Evolutionary conservation across 2,329 filamentous ascomycete species (phyloP), one percentile per base, ranked within the genome.

Genomic region (Ophiostoma sp.): DNA sequence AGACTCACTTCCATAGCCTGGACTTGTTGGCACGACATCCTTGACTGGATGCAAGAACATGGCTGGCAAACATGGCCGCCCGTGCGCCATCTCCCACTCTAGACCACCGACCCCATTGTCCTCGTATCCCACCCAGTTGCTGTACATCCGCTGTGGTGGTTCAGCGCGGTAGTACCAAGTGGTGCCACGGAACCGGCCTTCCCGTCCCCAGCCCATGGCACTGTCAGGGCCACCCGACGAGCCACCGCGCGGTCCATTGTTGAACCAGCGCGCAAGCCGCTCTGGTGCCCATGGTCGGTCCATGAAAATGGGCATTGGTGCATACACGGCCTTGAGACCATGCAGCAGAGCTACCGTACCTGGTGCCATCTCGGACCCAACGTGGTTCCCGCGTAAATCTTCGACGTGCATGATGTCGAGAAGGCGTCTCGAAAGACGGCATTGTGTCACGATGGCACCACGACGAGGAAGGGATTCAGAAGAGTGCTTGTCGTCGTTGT

Each of bases 281-380:
- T 83, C 80, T 1, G 86, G 84, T 39, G 83, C 82, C 92, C 92
- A 94, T 69, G 91, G 87, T 75, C 92, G 88, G 81, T 95, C 92
- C 78, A 94, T 93, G 81, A 90, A 95, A 64, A 95, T 88, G 1
- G 93, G 92, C 80, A 95, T 92, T 12, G 93, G 93, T 12, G 90
- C 92, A 78, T 91, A 93, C 3, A 94, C 91, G 4, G 91, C 90
- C 82, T 95, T 95, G 68, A 95, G 84, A 6, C 93, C 92, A 79
- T 96, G 92, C 75, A 94, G 88, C 22, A 95, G 85, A 0, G 92
- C 89, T 33, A 91, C 88, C 0, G 91, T 91, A 72, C 92, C 90
- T 0, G 92, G 89, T 74, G 90, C 92, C 92, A 95, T 94, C 80
- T 95, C 93, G 0, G 92, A 92, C 73, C 91, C 92, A 78, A 95